These are phyloP conservation scores for Fusarium sp. DNA, from an alignment of 2,329 filamentous ascomycete genomes.

Conservation along the genomic window DNA sequence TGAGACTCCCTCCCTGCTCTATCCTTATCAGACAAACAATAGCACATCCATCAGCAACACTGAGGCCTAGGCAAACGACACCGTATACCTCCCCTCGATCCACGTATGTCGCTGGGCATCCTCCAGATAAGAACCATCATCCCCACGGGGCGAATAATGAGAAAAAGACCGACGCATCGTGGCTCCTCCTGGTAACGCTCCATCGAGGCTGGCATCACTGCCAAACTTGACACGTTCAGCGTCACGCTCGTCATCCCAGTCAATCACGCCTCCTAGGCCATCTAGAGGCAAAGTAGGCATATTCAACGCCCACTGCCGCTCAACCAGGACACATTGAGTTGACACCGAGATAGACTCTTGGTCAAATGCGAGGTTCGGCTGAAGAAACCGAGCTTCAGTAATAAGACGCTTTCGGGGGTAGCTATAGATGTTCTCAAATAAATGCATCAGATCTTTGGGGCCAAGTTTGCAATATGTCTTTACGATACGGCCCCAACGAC, in stretches of 20 bases:
- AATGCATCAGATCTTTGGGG: slow-evolving; percentile 62
- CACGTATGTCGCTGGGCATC: slow-evolving; percentile 42
- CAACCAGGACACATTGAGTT: slow-evolving; percentile 54
- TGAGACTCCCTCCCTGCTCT: too few species aligned
- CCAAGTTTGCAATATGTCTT: slow-evolving; percentile 63
- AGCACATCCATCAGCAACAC: slow-evolving; percentile 1
- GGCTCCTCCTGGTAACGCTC: slow-evolving; percentile 50
- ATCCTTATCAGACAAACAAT: background rate
- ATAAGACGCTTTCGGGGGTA: slow-evolving; percentile 62
- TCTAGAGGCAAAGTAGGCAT: slow-evolving; percentile 52
- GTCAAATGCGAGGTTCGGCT: slow-evolving; percentile 59
- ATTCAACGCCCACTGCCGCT: slow-evolving; percentile 52
- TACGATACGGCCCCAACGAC: slow-evolving; percentile 55
- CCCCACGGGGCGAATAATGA: slow-evolving; percentile 56
- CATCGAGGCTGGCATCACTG: slow-evolving; percentile 55
- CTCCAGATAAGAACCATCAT: slow-evolving; percentile 54
- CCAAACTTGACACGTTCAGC: slow-evolving; percentile 47
- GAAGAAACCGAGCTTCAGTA: slow-evolving; percentile 54
- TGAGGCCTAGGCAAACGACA: slow-evolving; percentile 19
- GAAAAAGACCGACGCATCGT: slow-evolving; percentile 49
- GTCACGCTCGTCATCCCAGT: slow-evolving; percentile 56
- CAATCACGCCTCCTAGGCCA: slow-evolving; percentile 55
- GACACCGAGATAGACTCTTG: slow-evolving; percentile 60
- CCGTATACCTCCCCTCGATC: slow-evolving; percentile 34
- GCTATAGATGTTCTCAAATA: slow-evolving; percentile 61